A percentile compares a stretch with the other conserved stretches of the same genome.
Evolutionary conservation across 2,329 filamentous ascomycete genomes (phyloP).

Genomic region (Fusarium sp.): DNA sequence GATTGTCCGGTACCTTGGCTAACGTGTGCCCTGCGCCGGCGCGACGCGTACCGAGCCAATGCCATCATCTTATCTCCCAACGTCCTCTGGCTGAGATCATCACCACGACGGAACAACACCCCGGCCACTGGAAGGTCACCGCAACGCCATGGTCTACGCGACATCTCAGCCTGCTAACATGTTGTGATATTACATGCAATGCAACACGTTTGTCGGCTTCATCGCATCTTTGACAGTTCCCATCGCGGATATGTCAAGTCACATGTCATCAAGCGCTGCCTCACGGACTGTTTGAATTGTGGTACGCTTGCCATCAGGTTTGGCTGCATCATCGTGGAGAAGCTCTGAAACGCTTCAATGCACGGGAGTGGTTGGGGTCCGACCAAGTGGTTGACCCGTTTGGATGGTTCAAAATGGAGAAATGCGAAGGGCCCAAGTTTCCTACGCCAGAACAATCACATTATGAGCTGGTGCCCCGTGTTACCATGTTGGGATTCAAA

Average conservation of each 20-base stretch:
- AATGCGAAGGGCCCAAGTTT: constrained; percentile 4
- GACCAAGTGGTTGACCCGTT: constrained; percentile 29
- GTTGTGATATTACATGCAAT: not conserved
- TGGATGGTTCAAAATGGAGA: constrained; percentile 14
- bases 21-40: constrained; percentile 8
- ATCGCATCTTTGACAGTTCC: not conserved
- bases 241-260: constrained; percentile 1
- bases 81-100: constrained; percentile 31
- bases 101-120: constrained; percentile 16
- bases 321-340: constrained; percentile 9
- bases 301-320: constrained; percentile 6
- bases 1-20: constrained; percentile 20
- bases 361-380: constrained; percentile 14
- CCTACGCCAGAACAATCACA: constrained; percentile 1
- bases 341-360: constrained; percentile 7
- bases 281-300: constrained; percentile 3
- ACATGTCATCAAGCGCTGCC: not conserved
- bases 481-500: constrained; percentile 16
- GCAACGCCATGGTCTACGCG: not conserved
- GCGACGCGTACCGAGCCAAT: constrained; percentile 25
- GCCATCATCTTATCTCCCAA: constrained; percentile 15
- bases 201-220: not conserved
- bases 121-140: not conserved
- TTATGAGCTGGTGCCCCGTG: constrained; percentile 12
- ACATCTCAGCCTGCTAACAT: not conserved